A percentile compares a stretch with the other conserved stretches of the same genome.
Evolutionary conservation across 2,329 filamentous ascomycete species (phyloP).

Genomic region (Diaporthe helianthi): DNA sequence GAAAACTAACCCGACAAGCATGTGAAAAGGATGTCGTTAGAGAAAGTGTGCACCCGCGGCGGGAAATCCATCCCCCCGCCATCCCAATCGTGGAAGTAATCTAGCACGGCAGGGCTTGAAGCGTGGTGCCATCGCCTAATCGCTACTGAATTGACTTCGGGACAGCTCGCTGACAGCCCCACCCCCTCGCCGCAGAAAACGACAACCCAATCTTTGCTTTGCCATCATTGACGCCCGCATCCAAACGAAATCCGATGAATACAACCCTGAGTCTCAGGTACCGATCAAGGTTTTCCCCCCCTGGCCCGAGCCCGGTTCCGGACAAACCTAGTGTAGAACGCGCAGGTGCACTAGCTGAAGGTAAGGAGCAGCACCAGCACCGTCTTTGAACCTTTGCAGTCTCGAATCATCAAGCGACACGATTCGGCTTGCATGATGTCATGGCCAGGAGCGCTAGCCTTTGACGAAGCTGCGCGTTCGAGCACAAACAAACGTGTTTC

Average conservation of each 20-base stretch:
- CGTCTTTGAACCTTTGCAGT: neutral
- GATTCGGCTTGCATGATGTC: conserved; percentile 9
- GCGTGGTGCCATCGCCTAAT: conserved; percentile 22
- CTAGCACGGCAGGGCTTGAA: conserved; percentile 13
- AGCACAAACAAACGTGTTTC: conserved; percentile 22
- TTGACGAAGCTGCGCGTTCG: neutral
- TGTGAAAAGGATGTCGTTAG: neutral
- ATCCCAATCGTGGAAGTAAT: conserved; percentile 9
- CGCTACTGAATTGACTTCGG: conserved; percentile 20
- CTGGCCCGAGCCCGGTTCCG: neutral
- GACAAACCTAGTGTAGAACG: neutral
- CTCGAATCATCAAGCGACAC: conserved; percentile 27
- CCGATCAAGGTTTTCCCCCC: conserved; percentile 6
- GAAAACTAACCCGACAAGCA: neutral
- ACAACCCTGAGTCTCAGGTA: conserved; percentile 18
- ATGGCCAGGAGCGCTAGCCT: conserved; percentile 3
- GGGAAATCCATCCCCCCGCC: neutral
- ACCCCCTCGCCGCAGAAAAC: neutral
- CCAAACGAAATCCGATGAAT: conserved; percentile 6
- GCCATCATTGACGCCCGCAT: neutral
- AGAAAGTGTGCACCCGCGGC: neutral
- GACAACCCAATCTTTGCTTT: conserved; percentile 17
- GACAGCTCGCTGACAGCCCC: neutral
- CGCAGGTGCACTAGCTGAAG: neutral
- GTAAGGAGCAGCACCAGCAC: neutral